Base-by-base conservation (phyloP, 352 stramenopile genomes). In the Aphanomyces cochlioides region DNA sequence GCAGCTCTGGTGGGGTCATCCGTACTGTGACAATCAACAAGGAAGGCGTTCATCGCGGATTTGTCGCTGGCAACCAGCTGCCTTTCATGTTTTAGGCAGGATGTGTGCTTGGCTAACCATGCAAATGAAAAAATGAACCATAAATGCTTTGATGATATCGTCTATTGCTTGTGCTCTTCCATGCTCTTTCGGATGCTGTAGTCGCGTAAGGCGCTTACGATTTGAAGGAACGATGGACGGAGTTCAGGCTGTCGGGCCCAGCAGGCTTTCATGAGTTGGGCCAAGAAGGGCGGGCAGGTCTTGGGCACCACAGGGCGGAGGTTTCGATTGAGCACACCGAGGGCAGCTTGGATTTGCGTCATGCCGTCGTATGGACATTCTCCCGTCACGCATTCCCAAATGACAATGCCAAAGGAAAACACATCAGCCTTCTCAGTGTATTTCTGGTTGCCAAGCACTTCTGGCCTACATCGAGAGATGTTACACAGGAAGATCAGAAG, bases 1-100 rank as follows among this genome's bases (percentile, higher is more conserved):
- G 97, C 63, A 98, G 90, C 72, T 99, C 93, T n/a, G 97, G 97
- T 60, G 97, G 97, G 69, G 95, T 99, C 53, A 99, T 99, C 78
- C 88, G 97, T 68, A 98, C 96, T 15, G 89, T 98, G 67, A 93
- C 88, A 66, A 98, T 99, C 70, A 96, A 86, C 72, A 83, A 90
- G 57, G 84, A 94, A 65, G 94, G 95, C 38, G 85, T 95, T 66
- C 83, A 96, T 73, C 89, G 93, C 43, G 92, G 97, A 67, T 98
- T 98, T 75, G 91, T 93, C 39, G 85, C 87, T 66, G 96, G 96
- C 63, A 88, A 98, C 75, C 74, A 87, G 34, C 78, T 98, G 45
- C 95, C 95, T 6, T 98, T 96, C 73, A 66, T 69, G 56, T 87
- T 96, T 72, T 95, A 84, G 78, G 78, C 53, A 7, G 12, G 58